Conservation (phyloP, 148 eudicot species). For the Mesembryanthemum crystallinum region DNA sequence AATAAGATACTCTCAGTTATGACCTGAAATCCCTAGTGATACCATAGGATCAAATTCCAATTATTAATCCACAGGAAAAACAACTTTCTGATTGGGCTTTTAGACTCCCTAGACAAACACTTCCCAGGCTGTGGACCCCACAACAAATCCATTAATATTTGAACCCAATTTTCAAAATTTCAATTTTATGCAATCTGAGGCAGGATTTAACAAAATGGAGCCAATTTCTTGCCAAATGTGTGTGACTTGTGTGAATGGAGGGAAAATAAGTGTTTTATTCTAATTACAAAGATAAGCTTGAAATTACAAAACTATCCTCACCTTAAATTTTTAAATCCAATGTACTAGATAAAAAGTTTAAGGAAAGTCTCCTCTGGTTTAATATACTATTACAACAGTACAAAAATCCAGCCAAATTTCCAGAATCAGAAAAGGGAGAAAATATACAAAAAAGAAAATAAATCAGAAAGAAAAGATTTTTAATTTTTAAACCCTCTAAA, state of each 20-base stretch:
- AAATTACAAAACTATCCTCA: constrained; percentile 24
- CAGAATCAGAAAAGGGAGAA: constrained; percentile 1
- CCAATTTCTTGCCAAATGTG: constrained; percentile 19
- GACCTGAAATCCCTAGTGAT: constrained; percentile 1
- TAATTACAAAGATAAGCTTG: not conserved
- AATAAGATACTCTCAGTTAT: not conserved
- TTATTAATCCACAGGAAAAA: constrained; percentile 5
- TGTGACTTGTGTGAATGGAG: constrained; percentile 22
- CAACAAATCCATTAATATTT: constrained; percentile 13
- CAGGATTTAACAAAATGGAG: constrained; percentile 13
- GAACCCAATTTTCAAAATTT: constrained; percentile 12
- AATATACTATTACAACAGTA: not conserved
- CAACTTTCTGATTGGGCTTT: not conserved
- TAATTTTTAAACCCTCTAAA: not conserved
- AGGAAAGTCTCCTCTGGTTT: not conserved
- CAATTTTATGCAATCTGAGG: constrained; percentile 2
- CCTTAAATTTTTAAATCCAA: not conserved
- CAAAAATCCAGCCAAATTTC: constrained; percentile 18
- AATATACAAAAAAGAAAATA: not conserved
- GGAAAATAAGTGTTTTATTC: constrained; percentile 26
- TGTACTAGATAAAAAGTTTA: not conserved
- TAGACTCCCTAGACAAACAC: not conserved
- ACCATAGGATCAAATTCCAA: not conserved
- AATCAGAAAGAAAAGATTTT: not conserved
- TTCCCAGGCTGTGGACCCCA: constrained; percentile 13